Evolutionary conservation across 2,329 filamentous ascomycete genomes (phyloP).

Genomic region (Xylaria sp.): DNA sequence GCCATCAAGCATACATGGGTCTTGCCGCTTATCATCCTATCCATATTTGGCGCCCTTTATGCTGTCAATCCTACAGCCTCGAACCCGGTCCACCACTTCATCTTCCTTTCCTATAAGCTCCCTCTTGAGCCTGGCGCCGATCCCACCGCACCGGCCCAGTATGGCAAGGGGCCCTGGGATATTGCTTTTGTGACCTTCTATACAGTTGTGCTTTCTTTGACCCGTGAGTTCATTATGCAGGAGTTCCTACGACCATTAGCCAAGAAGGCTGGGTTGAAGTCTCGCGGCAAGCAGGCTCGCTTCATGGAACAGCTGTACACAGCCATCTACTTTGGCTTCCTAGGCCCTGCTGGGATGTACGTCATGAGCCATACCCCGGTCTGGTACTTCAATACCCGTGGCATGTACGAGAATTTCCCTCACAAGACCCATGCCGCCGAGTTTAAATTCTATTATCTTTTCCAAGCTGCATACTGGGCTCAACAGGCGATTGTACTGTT

Average conservation of each 20-base stretch:
- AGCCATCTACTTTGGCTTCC: constrained; percentile 83
- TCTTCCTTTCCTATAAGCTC: constrained; percentile 89
- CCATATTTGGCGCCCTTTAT: constrained; percentile 70
- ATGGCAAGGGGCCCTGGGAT: constrained; percentile 80
- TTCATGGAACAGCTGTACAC: constrained; percentile 99
- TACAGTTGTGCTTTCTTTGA: constrained; percentile 72
- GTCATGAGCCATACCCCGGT: constrained; percentile 91
- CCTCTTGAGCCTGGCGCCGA: constrained; percentile 52
- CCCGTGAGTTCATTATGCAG: constrained; percentile 77
- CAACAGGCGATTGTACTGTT: constrained; percentile 90
- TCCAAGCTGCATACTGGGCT: constrained; percentile 93
- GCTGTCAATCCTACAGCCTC: constrained; percentile 75
- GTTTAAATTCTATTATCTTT: constrained; percentile 96
- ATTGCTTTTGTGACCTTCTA: constrained; percentile 75
- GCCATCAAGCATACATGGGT: constrained; percentile 65
- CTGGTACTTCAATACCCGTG: constrained; percentile 92
- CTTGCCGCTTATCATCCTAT: constrained; percentile 70
- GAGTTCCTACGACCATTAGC: constrained; percentile 78
- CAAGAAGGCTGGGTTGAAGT: constrained; percentile 69
- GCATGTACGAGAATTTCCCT: constrained; percentile 89
- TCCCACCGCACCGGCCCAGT: constrained; percentile 63
- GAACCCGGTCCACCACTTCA: constrained; percentile 79
- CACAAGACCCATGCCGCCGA: constrained; percentile 78
- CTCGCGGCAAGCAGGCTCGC: constrained; percentile 78
- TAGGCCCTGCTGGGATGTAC: constrained; percentile 83